Evolutionary conservation across 139 green algal species (phyloP).

Genomic region (Nannochloris sp.): DNA sequence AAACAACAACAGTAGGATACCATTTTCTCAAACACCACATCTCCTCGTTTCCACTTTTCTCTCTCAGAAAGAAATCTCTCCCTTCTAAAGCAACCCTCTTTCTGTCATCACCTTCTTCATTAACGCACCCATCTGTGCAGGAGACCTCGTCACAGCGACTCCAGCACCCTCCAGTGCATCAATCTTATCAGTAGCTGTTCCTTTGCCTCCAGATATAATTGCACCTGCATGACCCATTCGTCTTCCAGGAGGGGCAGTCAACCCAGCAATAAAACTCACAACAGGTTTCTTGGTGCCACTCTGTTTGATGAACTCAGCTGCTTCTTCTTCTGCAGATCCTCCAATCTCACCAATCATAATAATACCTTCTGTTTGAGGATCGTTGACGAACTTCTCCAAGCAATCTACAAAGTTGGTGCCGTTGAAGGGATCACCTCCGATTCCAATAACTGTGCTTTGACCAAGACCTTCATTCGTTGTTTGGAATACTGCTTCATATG

Average conservation of each 20-base stretch:
- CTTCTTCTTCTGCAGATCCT: conserved; percentile 96
- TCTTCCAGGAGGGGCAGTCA: conserved; percentile 91
- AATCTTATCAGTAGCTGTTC: conserved; percentile 94
- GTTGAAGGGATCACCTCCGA: conserved; percentile 90
- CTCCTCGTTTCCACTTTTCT: not conserved
- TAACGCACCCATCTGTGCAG: conserved; percentile 75
- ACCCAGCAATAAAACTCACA: conserved; percentile 97
- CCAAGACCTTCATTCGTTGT: conserved; percentile 88
- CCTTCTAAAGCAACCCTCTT: conserved; percentile 45
- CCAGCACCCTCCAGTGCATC: conserved; percentile 81
- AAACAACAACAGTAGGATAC: not conserved
- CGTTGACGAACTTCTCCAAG: conserved; percentile 89
- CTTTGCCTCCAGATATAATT: conserved; percentile 86
- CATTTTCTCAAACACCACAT: too few relatives aligned
- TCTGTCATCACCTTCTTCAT: conserved; percentile 73
- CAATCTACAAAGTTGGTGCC: conserved; percentile 99
- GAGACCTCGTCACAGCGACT: conserved; percentile 73
- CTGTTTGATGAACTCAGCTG: conserved; percentile 83
- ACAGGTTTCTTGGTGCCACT: conserved; percentile 92
- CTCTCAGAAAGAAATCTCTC: not conserved
- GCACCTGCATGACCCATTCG: conserved; percentile 98
- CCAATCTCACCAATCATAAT: conserved; percentile 99
- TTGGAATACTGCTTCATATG: conserved; percentile 97
- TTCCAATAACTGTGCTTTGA: conserved; percentile 92
- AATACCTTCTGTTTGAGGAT: conserved; percentile 94